A percentile compares a stretch with the other conserved stretches of the same genome.
These are phyloP conservation scores for Arabis alpina DNA, from an alignment of 345 rosid genomes.

Conservation along the genomic window DNA sequence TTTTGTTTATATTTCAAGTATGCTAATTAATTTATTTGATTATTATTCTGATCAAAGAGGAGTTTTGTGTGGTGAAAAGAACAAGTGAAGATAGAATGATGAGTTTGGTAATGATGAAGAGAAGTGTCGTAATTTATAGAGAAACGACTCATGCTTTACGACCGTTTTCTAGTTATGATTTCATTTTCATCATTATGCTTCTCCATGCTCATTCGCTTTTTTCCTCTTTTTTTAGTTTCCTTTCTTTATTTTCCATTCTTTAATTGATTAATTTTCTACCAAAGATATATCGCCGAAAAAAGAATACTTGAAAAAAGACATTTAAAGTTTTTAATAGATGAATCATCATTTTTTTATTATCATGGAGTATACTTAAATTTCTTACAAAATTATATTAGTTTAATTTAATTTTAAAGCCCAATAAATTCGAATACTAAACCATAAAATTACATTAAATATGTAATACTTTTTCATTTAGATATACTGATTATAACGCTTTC, in stretches of 20 bases:
- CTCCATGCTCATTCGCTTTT: constrained; percentile 21
- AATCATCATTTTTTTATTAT: no score
- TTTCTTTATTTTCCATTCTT: constrained; percentile 16
- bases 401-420: no score
- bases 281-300: no score
- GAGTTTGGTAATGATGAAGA: constrained; percentile 40
- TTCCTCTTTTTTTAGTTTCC: neutral
- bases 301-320: no score
- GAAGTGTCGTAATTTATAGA: constrained; percentile 41
- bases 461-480: no score
- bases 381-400: no score
- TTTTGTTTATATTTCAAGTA: neutral
- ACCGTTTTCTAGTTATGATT: constrained; percentile 28
- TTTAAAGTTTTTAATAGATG: no score
- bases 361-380: no score
- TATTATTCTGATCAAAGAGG: constrained; percentile 14
- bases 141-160: constrained; percentile 32
- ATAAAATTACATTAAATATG: no score
- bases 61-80: neutral
- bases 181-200: constrained; percentile 34
- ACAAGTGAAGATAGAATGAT: constrained; percentile 21
- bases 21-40: neutral
- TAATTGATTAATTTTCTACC: neutral
- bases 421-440: no score
- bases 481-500: no score